A percentile compares a stretch with the other conserved stretches of the same genome.
phyloP scores from a whole-genome alignment of 768 basidiomycete species.

The Tylopilus plumbeoviolaceoides region DNA sequence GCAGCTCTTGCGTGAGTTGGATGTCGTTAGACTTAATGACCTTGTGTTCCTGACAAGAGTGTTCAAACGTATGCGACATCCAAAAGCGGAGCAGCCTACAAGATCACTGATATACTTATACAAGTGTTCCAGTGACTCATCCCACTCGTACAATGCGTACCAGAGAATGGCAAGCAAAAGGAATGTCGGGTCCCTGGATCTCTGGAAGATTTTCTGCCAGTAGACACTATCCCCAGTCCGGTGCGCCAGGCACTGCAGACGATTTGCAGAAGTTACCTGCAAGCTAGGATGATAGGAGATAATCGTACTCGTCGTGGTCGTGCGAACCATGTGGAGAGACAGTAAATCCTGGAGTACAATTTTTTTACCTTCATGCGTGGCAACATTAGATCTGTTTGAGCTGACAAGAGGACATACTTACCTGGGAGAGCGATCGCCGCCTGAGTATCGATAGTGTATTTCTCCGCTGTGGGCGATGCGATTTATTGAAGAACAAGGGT shows the following conservation, averaged over 20 bases:
- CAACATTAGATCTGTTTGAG: neutral
- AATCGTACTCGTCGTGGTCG: conserved; percentile 30
- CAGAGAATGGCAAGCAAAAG: conserved; percentile 43
- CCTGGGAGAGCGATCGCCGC: conserved; percentile 26
- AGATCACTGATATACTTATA: conserved; percentile 48
- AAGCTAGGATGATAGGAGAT: conserved; percentile 30
- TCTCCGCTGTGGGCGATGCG: conserved; percentile 7
- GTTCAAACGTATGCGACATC: neutral
- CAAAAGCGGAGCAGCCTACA: conserved; percentile 26
- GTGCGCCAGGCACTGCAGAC: conserved; percentile 24
- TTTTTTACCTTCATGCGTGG: conserved; percentile 10
- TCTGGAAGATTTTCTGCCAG: conserved; percentile 30
- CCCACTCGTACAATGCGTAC: conserved; percentile 62
- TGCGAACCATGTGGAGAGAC: conserved; percentile 37
- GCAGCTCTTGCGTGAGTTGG: conserved; percentile 50
- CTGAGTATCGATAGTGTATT: conserved; percentile 29
- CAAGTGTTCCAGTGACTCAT: conserved; percentile 50
- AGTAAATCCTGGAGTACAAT: conserved; percentile 32
- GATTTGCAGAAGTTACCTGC: conserved; percentile 23
- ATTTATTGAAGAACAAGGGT: neutral
- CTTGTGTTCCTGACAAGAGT: conserved; percentile 37
- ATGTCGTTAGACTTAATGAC: conserved; percentile 40
- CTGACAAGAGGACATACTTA: neutral
- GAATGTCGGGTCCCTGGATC: conserved; percentile 31
- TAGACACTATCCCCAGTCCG: conserved; percentile 32